A percentile compares a stretch with the other conserved stretches of the same genome.
Evolutionary conservation across 257 asterid species (phyloP).

Genomic region (Solanum microdontum): DNA sequence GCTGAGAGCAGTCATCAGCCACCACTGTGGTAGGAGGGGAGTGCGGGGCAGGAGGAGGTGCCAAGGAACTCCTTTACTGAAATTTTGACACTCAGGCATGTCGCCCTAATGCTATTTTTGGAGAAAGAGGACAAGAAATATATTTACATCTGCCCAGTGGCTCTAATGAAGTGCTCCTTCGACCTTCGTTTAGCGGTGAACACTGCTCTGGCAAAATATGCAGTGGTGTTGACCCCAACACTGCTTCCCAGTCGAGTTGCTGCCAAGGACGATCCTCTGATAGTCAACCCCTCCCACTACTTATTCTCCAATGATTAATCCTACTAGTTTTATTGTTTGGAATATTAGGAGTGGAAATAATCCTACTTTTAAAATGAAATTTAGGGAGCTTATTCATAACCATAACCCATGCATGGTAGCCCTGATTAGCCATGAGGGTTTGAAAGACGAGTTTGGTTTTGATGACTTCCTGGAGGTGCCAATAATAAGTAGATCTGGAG

Average conservation of each 20-base stretch:
- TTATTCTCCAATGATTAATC: not conserved
- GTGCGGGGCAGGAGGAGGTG: too few species aligned
- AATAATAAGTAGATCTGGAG: not conserved
- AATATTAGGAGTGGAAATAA: not conserved
- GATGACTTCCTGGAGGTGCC: not conserved
- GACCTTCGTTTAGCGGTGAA: not conserved
- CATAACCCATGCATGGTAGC: not conserved
- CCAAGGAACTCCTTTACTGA: not conserved
- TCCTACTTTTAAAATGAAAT: too few species aligned
- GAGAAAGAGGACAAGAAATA: not conserved
- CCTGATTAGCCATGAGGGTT: not conserved
- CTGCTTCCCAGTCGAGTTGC: fast-evolving
- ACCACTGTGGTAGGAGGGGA: too few species aligned
- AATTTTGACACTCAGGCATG: too few species aligned
- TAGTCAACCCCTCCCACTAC: too few species aligned
- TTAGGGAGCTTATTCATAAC: not conserved
- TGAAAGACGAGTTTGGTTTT: not conserved
- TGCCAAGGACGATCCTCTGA: not conserved
- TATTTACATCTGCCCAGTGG: too few species aligned
- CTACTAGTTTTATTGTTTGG: too few species aligned
- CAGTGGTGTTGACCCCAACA: too few species aligned
- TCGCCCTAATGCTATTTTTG: fast-evolving
- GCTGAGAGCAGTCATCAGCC: too few species aligned
- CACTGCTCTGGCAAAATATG: too few species aligned
- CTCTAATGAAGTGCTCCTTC: too few species aligned